Conservation (phyloP, 495 filamentous ascomycete species). For the Trichoderma asperelloides region DNA sequence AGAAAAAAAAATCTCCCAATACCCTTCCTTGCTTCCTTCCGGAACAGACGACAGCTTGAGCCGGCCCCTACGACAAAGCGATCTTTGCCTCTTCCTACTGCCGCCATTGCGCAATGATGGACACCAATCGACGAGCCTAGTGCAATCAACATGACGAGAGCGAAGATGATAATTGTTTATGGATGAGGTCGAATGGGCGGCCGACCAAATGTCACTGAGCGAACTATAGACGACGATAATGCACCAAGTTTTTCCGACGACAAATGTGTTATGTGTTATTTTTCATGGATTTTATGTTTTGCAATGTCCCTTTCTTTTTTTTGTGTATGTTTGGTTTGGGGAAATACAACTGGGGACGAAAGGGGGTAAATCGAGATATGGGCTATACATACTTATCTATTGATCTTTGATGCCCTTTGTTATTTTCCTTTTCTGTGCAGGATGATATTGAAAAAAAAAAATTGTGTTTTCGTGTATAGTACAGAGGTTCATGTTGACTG, state of each 20-base stretch:
- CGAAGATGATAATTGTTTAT: neutral
- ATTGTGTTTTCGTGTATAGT: neutral
- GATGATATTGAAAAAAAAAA: neutral
- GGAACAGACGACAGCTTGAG: neutral
- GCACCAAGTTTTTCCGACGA: neutral
- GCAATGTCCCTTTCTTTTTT: neutral
- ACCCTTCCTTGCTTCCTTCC: neutral
- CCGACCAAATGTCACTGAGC: neutral
- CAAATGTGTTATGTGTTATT: neutral
- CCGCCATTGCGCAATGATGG: neutral
- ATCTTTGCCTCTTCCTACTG: neutral
- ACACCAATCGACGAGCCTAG: neutral
- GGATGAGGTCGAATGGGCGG: neutral
- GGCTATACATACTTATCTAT: neutral
- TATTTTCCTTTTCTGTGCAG: neutral
- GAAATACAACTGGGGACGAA: neutral
- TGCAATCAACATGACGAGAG: neutral
- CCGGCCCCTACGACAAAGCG: neutral
- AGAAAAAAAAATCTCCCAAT: neutral
- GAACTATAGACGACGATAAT: slow-evolving; percentile 4
- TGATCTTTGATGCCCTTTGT: neutral
- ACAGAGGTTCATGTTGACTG: neutral
- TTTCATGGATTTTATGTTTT: neutral
- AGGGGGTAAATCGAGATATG: neutral
- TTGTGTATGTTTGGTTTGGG: neutral